Percentiles rank a stretch among this genome's conserved stretches.
phyloP scores from a whole-genome alignment of 2,329 filamentous ascomycete species.

The Phaeosphaeria sp. region DNA sequence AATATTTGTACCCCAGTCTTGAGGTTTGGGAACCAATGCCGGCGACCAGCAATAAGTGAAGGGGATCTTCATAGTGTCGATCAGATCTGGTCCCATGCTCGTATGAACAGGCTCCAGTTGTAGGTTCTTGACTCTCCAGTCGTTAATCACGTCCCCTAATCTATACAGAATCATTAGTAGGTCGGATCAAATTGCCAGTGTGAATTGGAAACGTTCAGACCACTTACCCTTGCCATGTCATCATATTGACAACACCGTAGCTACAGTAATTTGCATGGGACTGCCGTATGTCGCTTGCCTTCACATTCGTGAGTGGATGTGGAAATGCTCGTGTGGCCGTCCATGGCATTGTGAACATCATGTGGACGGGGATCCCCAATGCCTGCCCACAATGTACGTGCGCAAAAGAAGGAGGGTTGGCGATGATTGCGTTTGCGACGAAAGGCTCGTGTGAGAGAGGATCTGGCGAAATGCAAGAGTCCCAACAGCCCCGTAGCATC shows the following conservation, averaged over 20 bases:
- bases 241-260: constrained; percentile 55
- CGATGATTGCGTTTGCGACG: constrained; percentile 79
- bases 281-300: constrained; percentile 38
- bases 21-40: constrained; percentile 33
- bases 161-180: too few species aligned
- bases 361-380: constrained; percentile 73
- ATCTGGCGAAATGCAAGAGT: constrained; percentile 45
- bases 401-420: constrained; percentile 78
- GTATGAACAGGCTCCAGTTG: constrained; percentile 50
- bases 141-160: constrained; percentile 57
- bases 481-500: constrained; percentile 41
- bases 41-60: constrained; percentile 57
- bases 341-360: constrained; percentile 82
- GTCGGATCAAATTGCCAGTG: too few species aligned
- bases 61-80: constrained; percentile 48
- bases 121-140: constrained; percentile 46
- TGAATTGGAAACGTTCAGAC: too few species aligned
- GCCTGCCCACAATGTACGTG: constrained; percentile 77
- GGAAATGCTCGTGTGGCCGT: constrained; percentile 53
- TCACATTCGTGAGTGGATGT: constrained; percentile 59
- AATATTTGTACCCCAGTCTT: constrained; percentile 22
- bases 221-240: constrained; percentile 57
- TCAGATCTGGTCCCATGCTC: constrained; percentile 47
- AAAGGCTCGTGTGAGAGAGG: constrained; percentile 64
- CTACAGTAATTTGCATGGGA: constrained; percentile 51